Evolutionary conservation across 2,329 filamentous ascomycete genomes (phyloP), one percentile per base, ranked within the genome.

Genomic region (Trichoderma arundinaceum): DNA sequence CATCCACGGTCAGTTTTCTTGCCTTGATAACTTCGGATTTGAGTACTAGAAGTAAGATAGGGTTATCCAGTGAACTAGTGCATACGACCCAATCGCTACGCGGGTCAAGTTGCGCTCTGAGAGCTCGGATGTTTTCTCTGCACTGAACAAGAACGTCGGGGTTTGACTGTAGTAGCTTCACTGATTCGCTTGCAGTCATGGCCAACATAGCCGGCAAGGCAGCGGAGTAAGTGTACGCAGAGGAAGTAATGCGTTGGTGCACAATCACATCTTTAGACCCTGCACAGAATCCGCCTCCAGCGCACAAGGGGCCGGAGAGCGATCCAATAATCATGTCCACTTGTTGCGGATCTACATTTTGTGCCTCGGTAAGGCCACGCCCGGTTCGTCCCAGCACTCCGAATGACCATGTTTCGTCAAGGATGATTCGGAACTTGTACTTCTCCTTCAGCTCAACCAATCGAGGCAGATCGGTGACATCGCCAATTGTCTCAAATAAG

Each of bases 291-390:
- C 95, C 95, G 71, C 96, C 95, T 64, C 94, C 94, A 9, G 92
- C 93, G 74, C 94, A 95, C 43, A 99, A 84, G 15, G 94, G 91
- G 2, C 95, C 94, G 12, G 94, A 89, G 52, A 99, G 87, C 41
- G 92, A 96, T 49, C 96, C 95, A 60, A 98, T 87, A 71, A 99
- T 94, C 93, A 99, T 97, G 80, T 99, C 95, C 57, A 99, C 89
- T 75, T 96, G 91, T 9, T 90, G 88, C 0, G 94, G 89, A 76
- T 98, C 95, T 17, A 99, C 94, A 72, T 98, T 97, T 75, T 98
- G 95, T 6, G 94, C 92, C 81, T 99, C 96, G 0, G 95, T 98
- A 44, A 98, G 84, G 66, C 95, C 95, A 60, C 93, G 90, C 19
- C 95, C 96, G 32, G 92, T 97, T 68, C 93, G 87, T 54, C 95